Percentiles rank a stretch among this genome's conserved stretches.
These are phyloP conservation scores for Bretschneidera sinensis DNA, from an alignment of 345 rosid species.

Conservation along the genomic window DNA sequence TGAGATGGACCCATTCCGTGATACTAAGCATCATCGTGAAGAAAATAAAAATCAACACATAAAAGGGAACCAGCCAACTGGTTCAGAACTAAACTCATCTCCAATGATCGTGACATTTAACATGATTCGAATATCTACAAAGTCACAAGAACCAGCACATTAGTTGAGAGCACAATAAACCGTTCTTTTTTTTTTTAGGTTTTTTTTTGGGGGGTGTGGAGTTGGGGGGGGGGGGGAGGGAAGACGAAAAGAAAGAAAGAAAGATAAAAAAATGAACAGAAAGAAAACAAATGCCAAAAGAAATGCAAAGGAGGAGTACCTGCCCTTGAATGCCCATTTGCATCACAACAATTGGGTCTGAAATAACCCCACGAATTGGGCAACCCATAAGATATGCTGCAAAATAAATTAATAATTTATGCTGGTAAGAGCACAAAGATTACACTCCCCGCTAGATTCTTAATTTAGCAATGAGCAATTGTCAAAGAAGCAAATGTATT, in stretches of 20 bases:
- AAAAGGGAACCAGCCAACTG: background rate
- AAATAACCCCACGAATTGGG: slow-evolving; percentile 90
- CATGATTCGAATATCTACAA: background rate
- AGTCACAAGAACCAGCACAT: background rate
- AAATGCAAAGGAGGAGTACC: slow-evolving; percentile 34
- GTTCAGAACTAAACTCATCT: background rate
- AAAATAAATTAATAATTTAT: slow-evolving; percentile 12
- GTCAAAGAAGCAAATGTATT: background rate
- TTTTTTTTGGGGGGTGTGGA: background rate
- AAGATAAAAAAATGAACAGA: background rate
- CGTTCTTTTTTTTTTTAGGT: background rate
- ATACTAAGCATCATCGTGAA: too few species aligned
- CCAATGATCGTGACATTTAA: background rate
- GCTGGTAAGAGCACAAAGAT: slow-evolving; percentile 1
- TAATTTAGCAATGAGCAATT: background rate
- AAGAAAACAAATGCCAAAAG: background rate
- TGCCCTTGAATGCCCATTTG: slow-evolving; percentile 96
- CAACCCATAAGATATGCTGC: slow-evolving; percentile 96
- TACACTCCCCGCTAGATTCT: background rate
- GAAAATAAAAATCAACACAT: background rate
- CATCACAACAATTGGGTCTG: slow-evolving; percentile 85
- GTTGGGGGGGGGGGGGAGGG: background rate
- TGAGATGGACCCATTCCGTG: too few species aligned
- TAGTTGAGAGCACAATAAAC: background rate
- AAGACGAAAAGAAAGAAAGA: background rate